Conservation (phyloP, 2,329 filamentous ascomycete species). For the Fulvia fulva region DNA sequence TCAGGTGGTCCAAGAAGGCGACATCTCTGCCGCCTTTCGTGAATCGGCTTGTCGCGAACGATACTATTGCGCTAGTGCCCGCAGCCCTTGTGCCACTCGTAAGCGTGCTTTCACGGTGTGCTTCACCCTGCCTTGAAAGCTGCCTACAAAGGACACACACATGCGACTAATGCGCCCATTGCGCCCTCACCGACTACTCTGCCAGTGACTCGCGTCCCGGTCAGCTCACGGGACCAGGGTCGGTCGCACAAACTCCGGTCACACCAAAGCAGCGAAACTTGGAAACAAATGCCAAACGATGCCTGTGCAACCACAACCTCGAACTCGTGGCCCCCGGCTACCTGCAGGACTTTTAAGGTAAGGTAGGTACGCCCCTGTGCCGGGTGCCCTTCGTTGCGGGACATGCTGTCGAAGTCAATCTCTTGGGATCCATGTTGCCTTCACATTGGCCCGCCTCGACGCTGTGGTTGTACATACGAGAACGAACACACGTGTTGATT, state of each 20-base stretch:
- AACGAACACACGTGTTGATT: background rate
- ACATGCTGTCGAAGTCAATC: background rate
- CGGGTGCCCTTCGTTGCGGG: background rate
- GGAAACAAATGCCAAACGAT: background rate
- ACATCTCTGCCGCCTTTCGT: background rate
- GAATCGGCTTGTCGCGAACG: background rate
- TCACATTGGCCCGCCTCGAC: background rate
- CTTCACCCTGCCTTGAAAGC: background rate
- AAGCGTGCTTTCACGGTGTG: background rate
- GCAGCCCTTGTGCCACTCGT: background rate
- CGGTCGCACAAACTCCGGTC: background rate
- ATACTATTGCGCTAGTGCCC: background rate
- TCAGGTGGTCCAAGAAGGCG: background rate
- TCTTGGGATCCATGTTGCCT: slow-evolving; percentile 2
- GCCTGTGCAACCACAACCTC: background rate
- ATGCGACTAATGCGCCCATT: background rate
- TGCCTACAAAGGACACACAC: background rate
- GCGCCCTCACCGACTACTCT: background rate
- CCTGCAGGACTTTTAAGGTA: slow-evolving; percentile 2
- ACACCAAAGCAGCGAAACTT: background rate
- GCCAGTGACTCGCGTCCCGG: background rate
- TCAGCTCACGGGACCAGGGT: background rate
- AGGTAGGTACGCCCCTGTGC: slow-evolving; percentile 5
- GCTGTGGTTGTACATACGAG: background rate
- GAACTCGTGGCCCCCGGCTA: slow-evolving; percentile 7